These are phyloP conservation scores for Trametes sp. DNA, from an alignment of 1,284 basidiomycete genomes.

Conservation along the genomic window DNA sequence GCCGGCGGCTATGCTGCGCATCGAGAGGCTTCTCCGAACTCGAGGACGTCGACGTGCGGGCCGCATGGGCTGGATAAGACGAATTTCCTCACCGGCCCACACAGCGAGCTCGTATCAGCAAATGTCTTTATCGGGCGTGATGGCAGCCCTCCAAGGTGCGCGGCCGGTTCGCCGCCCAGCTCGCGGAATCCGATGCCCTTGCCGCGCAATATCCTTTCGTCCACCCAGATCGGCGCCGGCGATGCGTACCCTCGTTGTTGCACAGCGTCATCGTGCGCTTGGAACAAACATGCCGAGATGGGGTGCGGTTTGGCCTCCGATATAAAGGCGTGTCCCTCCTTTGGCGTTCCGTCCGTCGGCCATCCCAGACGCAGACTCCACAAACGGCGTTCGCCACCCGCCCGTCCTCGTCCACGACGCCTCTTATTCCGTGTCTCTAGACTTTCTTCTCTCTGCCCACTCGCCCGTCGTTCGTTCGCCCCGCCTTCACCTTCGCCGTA, in stretches of 20 bases:
- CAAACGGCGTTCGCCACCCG: constrained; percentile 25
- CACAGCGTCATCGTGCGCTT: constrained; percentile 29
- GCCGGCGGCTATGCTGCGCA: neutral
- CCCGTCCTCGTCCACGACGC: constrained; percentile 2
- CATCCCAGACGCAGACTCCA: constrained; percentile 14
- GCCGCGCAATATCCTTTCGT: constrained; percentile 32
- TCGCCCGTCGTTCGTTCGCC: constrained; percentile 12
- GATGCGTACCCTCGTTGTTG: constrained; percentile 24
- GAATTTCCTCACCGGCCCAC: constrained; percentile 1
- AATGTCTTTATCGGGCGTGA: constrained; percentile 17
- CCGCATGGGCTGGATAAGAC: constrained; percentile 8
- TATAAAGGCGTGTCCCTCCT: constrained; percentile 19
- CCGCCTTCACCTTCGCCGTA: neutral
- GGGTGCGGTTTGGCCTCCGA: constrained; percentile 9
- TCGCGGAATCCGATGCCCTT: constrained; percentile 12
- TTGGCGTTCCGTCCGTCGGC: constrained; percentile 12
- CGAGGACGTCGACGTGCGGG: neutral
- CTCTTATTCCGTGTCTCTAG: constrained; percentile 11
- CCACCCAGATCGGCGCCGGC: constrained; percentile 26
- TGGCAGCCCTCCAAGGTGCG: constrained; percentile 4
- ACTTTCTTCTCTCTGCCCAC: constrained; percentile 10
- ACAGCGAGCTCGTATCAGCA: constrained; percentile 12
- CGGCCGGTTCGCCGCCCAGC: constrained; percentile 8
- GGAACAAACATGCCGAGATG: constrained; percentile 12
- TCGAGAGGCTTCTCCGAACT: constrained; percentile 11